Evolutionary conservation across 2,329 filamentous ascomycete genomes (phyloP), one percentile per base, ranked within the genome.

Genomic region (Colletotrichum zoysiae): DNA sequence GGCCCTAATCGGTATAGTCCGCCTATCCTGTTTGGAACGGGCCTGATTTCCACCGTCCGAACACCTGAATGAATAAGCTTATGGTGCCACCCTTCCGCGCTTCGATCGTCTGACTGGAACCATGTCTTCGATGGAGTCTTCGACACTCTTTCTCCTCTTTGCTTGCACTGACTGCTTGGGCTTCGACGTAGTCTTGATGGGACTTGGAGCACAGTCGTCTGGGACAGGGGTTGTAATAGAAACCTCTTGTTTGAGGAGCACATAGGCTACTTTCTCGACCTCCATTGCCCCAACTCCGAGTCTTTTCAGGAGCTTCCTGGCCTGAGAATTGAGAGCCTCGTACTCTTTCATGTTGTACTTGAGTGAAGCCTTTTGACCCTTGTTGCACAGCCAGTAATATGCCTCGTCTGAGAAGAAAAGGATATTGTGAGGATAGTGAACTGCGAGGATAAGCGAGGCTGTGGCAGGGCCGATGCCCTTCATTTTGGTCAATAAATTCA

Each of bases 401-500:
- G 91, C 86, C 80, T 96, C 93, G 77, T 97, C 94, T 2, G 91
- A 92, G 81, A 95, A 95, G 84, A 95, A 95, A 1, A 93, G 87
- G 60, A 91, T 85, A 16, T 82, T 81, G 0, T 84, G 79, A 0
- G 91, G 86, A 71, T 90, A 86, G 74, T 90, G 87, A 5, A 92
- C 88, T 5, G 91, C 88, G 3, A 96, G 85, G 1, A 95, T 82
- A 42, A 96, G 86, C 1, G 92, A 93, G 0, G 92, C 93, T 0
- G 93, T 95, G 9, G 93, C 93, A 1, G 93, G 93, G 0, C 93
- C 93, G 73, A 97, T 89, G 44, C 93, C 93, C 74, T 86, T 91
- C n/a, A 96, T 83, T 67, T 85, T 85, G 1, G 85, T 85, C 14
- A 95, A 83, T 1, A 82, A 80, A 3, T 85, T 84, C 8, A 93